Conservation (phyloP, 352 stramenopile genomes). For the Phytophthora rubi region DNA sequence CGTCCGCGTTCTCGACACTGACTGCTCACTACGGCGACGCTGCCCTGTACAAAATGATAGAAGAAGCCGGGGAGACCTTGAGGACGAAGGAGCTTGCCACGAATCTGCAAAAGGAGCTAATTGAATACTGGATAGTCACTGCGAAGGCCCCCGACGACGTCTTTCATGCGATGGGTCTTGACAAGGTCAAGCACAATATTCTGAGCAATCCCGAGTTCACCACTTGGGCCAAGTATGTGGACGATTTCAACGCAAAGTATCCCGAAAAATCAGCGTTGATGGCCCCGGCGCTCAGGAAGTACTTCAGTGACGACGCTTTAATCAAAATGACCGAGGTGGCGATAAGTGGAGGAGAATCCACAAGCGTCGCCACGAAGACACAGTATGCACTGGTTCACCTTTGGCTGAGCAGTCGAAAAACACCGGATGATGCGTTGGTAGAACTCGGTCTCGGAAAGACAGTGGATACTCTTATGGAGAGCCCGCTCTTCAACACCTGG, state of each 20-base stretch:
- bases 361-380: neutral
- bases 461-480: neutral
- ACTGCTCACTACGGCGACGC: neutral
- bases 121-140: neutral
- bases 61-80: neutral
- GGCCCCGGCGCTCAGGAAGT: neutral
- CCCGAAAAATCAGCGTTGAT: neutral
- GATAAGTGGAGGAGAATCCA: neutral
- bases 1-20: neutral
- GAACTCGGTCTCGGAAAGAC: neutral
- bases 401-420: neutral
- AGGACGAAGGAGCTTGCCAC: neutral
- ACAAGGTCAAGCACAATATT: neutral
- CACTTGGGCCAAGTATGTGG: neutral
- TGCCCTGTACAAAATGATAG: neutral
- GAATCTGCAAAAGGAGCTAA: neutral
- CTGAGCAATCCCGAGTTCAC: neutral
- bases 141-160: neutral
- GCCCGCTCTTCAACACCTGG: neutral
- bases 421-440: neutral
- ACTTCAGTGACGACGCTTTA: neutral
- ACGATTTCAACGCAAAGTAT: neutral
- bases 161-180: neutral
- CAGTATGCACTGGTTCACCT: neutral
- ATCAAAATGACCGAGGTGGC: neutral